phyloP scores from a whole-genome alignment of 331 rosid species.

The Cydonia oblonga region DNA sequence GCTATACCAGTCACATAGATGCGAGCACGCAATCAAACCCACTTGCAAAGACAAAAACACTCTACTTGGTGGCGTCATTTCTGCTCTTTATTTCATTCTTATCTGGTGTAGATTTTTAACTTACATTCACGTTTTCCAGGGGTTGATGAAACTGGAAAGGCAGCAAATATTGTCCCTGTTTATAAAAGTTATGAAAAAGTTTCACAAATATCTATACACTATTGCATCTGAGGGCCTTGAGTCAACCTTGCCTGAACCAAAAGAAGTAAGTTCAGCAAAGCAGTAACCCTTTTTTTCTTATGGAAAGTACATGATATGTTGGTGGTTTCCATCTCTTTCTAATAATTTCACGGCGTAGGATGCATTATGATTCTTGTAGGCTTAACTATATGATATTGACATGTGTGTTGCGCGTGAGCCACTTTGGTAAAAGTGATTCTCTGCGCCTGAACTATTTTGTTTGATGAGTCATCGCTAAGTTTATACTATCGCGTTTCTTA shows the following conservation, averaged over 20 bases:
- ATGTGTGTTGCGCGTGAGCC: no score
- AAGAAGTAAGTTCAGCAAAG: conserved; percentile 45
- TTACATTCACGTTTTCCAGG: conserved; percentile 30
- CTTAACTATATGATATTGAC: not conserved
- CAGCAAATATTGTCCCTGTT: conserved; percentile 70
- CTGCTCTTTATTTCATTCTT: not conserved
- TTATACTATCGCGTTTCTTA: no score
- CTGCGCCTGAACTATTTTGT: not conserved
- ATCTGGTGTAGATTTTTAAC: conserved; percentile 7
- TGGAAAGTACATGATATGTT: not conserved
- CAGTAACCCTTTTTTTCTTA: not conserved
- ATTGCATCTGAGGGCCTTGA: conserved; percentile 61
- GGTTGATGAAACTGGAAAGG: conserved; percentile 60
- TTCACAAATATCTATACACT: conserved; percentile 44
- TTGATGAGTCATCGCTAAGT: not conserved
- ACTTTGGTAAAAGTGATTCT: no score
- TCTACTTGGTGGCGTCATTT: not conserved
- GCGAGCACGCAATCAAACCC: not conserved
- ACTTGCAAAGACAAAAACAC: not conserved
- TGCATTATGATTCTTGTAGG: not conserved
- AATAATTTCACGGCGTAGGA: not conserved
- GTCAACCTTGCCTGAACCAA: conserved; percentile 65
- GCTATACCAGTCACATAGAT: not conserved
- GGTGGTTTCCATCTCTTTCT: not conserved
- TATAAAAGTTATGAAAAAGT: conserved; percentile 72